Percentiles rank a stretch among this genome's conserved stretches.
Evolutionary conservation across 2,329 filamentous ascomycete species (phyloP).

Genomic region (Fusarium buxicola): DNA sequence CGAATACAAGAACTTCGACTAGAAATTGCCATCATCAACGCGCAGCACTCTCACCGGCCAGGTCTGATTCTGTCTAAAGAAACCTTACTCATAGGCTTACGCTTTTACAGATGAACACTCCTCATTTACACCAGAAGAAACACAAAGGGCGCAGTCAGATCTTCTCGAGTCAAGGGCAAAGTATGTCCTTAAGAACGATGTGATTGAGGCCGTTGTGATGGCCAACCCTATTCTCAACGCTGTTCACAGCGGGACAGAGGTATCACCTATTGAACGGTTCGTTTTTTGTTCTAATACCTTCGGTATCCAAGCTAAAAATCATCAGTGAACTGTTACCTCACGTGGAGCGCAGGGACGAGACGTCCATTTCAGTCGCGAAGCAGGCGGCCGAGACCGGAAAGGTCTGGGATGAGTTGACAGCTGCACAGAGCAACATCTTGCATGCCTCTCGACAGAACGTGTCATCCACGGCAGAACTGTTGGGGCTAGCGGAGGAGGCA

Average conservation of each 20-base stretch:
- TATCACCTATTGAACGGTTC: conserved; percentile 76
- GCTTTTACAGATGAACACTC: conserved; percentile 34
- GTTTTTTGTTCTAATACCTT: conserved; percentile 10
- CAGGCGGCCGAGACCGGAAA: conserved; percentile 65
- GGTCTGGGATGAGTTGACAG: conserved; percentile 64
- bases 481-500: conserved; percentile 70
- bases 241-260: conserved; percentile 74
- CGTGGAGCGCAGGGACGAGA: conserved; percentile 73
- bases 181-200: conserved; percentile 76
- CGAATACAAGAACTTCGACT: conserved; percentile 76
- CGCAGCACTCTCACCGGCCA: conserved; percentile 54
- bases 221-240: conserved; percentile 82
- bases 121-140: conserved; percentile 60
- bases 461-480: conserved; percentile 69
- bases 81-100: conserved; percentile 24
- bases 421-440: conserved; percentile 69
- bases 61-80: conserved; percentile 45
- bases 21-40: conserved; percentile 74
- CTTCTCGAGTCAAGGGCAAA: conserved; percentile 77
- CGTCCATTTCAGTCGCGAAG: conserved; percentile 72
- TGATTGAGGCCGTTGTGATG: conserved; percentile 75
- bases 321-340: conserved; percentile 73
- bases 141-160: conserved; percentile 70
- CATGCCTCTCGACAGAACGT: conserved; percentile 70
- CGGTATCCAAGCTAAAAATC: conserved; percentile 16